A percentile compares a stretch with the other conserved stretches of the same genome.
Evolutionary conservation across 768 basidiomycete species (phyloP).

Genomic region (Porphyrellus cyaneotinctus): DNA sequence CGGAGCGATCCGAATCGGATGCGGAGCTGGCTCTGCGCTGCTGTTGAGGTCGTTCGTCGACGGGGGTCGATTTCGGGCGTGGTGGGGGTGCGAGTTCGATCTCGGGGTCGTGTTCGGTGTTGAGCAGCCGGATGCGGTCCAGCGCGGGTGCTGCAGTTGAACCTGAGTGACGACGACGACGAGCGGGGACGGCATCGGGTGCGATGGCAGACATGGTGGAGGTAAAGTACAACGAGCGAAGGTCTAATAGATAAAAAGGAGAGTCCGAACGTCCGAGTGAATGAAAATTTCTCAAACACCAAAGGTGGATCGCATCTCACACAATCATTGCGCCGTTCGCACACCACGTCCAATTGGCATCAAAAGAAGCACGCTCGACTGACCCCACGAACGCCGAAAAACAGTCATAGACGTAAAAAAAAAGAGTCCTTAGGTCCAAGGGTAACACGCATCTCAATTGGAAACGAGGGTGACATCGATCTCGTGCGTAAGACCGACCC

Average conservation of each 20-base stretch:
- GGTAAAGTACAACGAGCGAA: constrained; percentile 1
- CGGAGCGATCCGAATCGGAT: constrained; percentile 34
- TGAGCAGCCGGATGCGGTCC: constrained; percentile 17
- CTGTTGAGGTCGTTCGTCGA: constrained; percentile 51
- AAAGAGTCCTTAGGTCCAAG: too few relatives aligned
- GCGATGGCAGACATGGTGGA: constrained; percentile 18
- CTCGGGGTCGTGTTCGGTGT: constrained; percentile 19
- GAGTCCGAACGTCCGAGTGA: not conserved
- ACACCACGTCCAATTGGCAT: not conserved
- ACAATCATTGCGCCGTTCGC: not conserved
- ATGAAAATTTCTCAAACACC: not conserved
- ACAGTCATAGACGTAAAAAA: too few relatives aligned
- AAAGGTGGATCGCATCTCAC: not conserved
- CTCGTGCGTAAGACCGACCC: too few relatives aligned
- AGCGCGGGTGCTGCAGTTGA: constrained; percentile 39
- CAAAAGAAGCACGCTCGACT: not conserved
- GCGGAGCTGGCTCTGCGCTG: constrained; percentile 43
- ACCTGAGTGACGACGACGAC: constrained; percentile 64
- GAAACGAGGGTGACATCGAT: not conserved
- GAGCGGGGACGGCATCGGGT: constrained; percentile 18
- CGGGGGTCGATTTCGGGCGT: constrained; percentile 71
- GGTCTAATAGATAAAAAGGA: not conserved
- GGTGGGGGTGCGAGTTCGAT: constrained; percentile 47
- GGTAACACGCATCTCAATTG: too few relatives aligned
- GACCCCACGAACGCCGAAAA: too few relatives aligned